These are phyloP conservation scores for Pythium vanterpoolii DNA, from an alignment of 352 stramenopile species.

Conservation along the genomic window DNA sequence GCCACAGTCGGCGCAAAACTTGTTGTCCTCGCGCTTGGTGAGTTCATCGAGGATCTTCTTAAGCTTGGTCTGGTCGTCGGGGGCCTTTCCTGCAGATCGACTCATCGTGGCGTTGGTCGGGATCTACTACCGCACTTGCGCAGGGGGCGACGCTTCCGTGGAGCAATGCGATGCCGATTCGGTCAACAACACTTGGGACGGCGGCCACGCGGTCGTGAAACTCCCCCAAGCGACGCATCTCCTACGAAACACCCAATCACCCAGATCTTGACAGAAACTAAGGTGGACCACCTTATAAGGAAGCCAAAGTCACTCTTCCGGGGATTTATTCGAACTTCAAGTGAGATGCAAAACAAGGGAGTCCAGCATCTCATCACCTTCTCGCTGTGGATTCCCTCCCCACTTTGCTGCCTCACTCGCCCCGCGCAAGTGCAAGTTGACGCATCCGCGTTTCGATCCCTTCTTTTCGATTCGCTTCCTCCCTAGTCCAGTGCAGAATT, in stretches of 20 bases:
- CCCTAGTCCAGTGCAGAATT: not conserved
- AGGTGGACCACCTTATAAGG: conserved; percentile 13
- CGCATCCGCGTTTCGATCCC: conserved; percentile 1
- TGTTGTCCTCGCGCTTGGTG: conserved; percentile 90
- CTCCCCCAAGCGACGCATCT: conserved; percentile 20
- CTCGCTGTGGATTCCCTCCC: not conserved
- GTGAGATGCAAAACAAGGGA: not conserved
- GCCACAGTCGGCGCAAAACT: conserved; percentile 89
- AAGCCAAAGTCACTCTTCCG: not conserved
- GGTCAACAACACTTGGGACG: not conserved
- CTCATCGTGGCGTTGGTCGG: conserved; percentile 37
- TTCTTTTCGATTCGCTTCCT: not conserved
- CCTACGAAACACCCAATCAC: conserved; percentile 21
- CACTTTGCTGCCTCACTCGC: not conserved
- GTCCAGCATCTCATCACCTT: not conserved
- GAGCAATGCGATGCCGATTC: conserved; percentile 5
- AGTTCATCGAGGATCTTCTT: conserved; percentile 88
- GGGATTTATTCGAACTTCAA: conserved; percentile 17
- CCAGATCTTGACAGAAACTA: conserved; percentile 1
- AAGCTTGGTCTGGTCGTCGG: conserved; percentile 83
- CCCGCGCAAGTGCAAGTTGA: conserved; percentile 11
- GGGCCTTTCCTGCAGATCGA: conserved; percentile 34
- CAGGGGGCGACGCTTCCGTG: not conserved
- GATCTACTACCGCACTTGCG: not conserved
- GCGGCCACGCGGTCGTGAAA: conserved; percentile 24